Evolutionary conservation across 352 stramenopile species (phyloP).

Genomic region (Peronospora destructor): DNA sequence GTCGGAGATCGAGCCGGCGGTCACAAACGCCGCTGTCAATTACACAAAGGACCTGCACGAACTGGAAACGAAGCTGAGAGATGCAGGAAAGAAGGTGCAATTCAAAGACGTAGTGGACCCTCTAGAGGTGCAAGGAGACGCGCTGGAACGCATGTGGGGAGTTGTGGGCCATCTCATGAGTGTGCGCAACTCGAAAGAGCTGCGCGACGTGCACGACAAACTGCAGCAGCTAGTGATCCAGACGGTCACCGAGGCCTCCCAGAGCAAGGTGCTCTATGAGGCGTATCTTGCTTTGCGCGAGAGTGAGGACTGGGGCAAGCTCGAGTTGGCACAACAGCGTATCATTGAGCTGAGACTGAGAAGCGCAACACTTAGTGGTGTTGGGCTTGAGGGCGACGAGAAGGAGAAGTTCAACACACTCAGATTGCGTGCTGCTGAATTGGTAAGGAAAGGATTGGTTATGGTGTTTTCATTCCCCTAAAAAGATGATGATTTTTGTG

Average conservation of each 20-base stretch:
- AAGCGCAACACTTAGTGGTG: conserved; percentile 88
- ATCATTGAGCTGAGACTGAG: conserved; percentile 88
- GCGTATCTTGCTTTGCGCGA: conserved; percentile 82
- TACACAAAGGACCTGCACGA: conserved; percentile 45
- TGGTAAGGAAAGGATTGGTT: conserved; percentile 34
- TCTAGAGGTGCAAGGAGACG: conserved; percentile 89
- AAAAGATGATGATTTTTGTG: not conserved
- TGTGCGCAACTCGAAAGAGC: conserved; percentile 92
- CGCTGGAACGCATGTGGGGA: conserved; percentile 90
- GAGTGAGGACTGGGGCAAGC: conserved; percentile 44
- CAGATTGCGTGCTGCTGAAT: conserved; percentile 87
- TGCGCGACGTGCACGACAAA: conserved; percentile 90
- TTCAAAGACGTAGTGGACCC: conserved; percentile 89
- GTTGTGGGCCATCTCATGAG: conserved; percentile 95
- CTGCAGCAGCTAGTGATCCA: conserved; percentile 92
- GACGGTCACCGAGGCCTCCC: conserved; percentile 86
- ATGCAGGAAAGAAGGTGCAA: conserved; percentile 26
- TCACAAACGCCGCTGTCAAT: conserved; percentile 42
- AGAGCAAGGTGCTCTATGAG: conserved; percentile 90
- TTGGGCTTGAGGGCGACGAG: conserved; percentile 87
- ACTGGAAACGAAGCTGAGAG: conserved; percentile 36
- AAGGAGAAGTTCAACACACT: conserved; percentile 95
- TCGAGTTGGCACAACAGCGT: conserved; percentile 61
- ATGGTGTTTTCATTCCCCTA: not conserved
- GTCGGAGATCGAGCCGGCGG: conserved; percentile 49